Evolutionary conservation across 164 flowering plant genomes (phyloP).

Genomic region (Stephania japonica): DNA sequence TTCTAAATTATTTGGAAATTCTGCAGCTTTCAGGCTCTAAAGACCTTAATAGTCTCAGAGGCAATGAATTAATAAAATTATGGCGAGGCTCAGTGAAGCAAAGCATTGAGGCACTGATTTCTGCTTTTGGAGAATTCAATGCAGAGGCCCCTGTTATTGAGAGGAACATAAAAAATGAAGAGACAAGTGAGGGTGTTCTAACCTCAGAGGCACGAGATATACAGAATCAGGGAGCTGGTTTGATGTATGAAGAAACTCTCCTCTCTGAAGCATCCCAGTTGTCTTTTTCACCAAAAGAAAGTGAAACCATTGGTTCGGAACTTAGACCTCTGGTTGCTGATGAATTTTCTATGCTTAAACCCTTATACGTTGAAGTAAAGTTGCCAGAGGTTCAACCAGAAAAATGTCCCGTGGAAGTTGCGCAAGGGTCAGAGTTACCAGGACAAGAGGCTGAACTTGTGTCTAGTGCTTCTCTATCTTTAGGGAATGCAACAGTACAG

Average conservation of each 20-base stretch:
- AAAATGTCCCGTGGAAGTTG: conserved; percentile 13
- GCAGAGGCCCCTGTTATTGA: conserved; percentile 6
- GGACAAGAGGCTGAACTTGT: conserved; percentile 15
- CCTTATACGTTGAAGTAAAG: conserved; percentile 16
- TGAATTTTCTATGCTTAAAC: conserved; percentile 15
- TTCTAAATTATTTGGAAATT: neutral
- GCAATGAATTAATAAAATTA: conserved; percentile 19
- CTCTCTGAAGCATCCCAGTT: conserved; percentile 10
- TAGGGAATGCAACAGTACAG: conserved; percentile 15
- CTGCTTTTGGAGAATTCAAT: conserved; percentile 14
- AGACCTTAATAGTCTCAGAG: conserved; percentile 6
- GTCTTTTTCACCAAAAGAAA: conserved; percentile 12
- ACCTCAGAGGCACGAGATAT: conserved; percentile 16
- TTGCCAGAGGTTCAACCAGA: conserved; percentile 18
- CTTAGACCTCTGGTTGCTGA: conserved; percentile 11
- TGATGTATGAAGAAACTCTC: neutral
- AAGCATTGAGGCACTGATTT: conserved; percentile 14
- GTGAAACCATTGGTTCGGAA: conserved; percentile 12
- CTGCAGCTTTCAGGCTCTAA: conserved; percentile 32
- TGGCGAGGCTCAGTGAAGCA: conserved; percentile 12
- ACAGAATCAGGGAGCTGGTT: conserved; percentile 10
- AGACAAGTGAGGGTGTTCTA: conserved; percentile 13
- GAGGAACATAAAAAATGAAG: conserved; percentile 7
- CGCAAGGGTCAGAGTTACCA: neutral
- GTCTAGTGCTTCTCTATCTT: conserved; percentile 15